These are phyloP conservation scores for Populus hybrid DNA, from an alignment of 441 rosid genomes.

Conservation along the genomic window DNA sequence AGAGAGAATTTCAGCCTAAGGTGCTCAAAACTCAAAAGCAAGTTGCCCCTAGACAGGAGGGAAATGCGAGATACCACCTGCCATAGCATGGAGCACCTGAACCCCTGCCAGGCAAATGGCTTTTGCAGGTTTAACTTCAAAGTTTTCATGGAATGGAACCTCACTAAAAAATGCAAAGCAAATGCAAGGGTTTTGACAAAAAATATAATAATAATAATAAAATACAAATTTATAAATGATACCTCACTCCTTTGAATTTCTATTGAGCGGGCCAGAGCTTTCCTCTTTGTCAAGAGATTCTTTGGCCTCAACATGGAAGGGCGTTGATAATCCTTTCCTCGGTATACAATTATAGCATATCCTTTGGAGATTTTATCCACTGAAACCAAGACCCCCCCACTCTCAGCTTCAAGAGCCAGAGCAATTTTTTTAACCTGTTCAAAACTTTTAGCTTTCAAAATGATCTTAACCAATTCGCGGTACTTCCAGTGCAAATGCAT, in stretches of 20 bases:
- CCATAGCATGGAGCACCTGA: neutral
- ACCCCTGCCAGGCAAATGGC: neutral
- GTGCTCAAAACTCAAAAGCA: no score
- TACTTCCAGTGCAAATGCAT: conserved; percentile 99
- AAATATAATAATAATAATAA: neutral
- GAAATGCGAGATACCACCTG: neutral
- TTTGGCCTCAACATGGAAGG: conserved; percentile 80
- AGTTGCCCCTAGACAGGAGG: no score
- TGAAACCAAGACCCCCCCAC: conserved; percentile 93
- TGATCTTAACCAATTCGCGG: conserved; percentile 82
- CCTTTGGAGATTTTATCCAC: conserved; percentile 92
- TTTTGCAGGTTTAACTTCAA: neutral
- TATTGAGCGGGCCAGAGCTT: conserved; percentile 92
- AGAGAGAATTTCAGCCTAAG: no score
- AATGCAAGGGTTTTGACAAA: conserved; percentile 1
- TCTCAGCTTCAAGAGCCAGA: conserved; percentile 91
- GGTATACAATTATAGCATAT: conserved; percentile 74
- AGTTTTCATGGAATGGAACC: neutral
- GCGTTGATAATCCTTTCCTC: conserved; percentile 84
- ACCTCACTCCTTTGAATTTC: conserved; percentile 76
- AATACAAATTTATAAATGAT: conserved; percentile 2
- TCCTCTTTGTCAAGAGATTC: conserved; percentile 93
- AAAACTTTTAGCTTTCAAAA: conserved; percentile 64
- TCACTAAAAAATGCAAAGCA: neutral
- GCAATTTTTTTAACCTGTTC: conserved; percentile 85